Evolutionary conservation across 257 asterid species (phyloP).

Genomic region (Capsicum baccatum): DNA sequence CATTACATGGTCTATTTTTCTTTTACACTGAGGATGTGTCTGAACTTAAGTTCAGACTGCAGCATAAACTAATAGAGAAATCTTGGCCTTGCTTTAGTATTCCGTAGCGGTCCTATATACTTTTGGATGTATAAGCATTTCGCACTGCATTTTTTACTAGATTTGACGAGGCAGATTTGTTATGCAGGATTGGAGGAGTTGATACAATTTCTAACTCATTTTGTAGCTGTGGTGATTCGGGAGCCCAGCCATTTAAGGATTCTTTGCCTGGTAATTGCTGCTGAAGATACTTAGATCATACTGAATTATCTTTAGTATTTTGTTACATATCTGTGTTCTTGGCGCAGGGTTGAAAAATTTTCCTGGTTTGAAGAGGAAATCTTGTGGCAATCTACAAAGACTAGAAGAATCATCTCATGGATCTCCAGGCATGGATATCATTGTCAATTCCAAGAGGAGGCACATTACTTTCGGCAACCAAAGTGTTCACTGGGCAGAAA

Average conservation of each 20-base stretch:
- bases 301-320: neutral
- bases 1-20: neutral
- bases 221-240: constrained; percentile 65
- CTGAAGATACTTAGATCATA: neutral
- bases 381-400: constrained; percentile 40
- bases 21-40: neutral
- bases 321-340: neutral
- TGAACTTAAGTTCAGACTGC: constrained; percentile 10
- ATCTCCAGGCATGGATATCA: constrained; percentile 31
- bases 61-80: neutral
- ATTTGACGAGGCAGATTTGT: constrained; percentile 23
- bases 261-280: constrained; percentile 41
- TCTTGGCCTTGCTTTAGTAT: neutral
- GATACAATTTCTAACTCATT: constrained; percentile 37
- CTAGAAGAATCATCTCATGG: constrained; percentile 40
- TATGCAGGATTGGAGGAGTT: constrained; percentile 64
- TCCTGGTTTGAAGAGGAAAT: constrained; percentile 84
- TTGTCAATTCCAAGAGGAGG: constrained; percentile 51
- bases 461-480: constrained; percentile 32
- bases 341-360: constrained; percentile 58
- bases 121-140: neutral
- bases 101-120: neutral
- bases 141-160: neutral
- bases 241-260: constrained; percentile 54
- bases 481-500: constrained; percentile 39